phyloP scores from a whole-genome alignment of 768 basidiomycete genomes.

The Suillus subluteus region DNA sequence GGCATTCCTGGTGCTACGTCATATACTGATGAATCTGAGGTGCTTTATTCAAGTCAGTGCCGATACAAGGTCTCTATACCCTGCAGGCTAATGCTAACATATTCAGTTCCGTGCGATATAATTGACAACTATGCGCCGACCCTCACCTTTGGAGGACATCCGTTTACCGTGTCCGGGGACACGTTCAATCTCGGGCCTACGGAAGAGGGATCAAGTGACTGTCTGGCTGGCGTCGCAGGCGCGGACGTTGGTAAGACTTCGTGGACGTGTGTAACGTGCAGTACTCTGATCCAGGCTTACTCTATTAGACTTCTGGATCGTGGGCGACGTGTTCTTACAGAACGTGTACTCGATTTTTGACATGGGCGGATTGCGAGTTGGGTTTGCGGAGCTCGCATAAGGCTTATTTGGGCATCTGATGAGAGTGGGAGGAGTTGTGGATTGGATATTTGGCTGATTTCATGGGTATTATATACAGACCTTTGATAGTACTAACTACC shows the following conservation, averaged over 20 bases:
- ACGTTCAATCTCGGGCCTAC: conserved; percentile 48
- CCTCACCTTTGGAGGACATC: conserved; percentile 43
- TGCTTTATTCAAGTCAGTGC: conserved; percentile 36
- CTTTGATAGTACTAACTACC: background rate
- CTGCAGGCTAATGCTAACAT: conserved; percentile 3
- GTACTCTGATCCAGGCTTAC: conserved; percentile 2
- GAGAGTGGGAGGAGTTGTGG: background rate
- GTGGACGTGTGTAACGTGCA: background rate
- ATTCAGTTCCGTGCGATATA: conserved; percentile 37
- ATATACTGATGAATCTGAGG: conserved; percentile 9
- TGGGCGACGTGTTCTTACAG: conserved; percentile 39
- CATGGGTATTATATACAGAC: background rate
- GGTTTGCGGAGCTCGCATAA: conserved; percentile 42
- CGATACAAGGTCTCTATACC: background rate
- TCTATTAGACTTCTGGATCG: conserved; percentile 32
- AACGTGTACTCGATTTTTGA: conserved; percentile 39
- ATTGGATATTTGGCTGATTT: background rate
- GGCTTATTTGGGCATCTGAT: background rate
- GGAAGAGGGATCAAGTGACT: conserved; percentile 33
- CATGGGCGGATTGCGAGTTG: conserved; percentile 37
- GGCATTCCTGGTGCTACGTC: conserved; percentile 32
- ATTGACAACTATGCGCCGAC: conserved; percentile 30
- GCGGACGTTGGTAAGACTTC: conserved; percentile 18
- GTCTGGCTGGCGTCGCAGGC: conserved; percentile 41
- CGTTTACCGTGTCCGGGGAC: conserved; percentile 38